phyloP scores from a whole-genome alignment of 257 asterid genomes.

The Ilex asprella region DNA sequence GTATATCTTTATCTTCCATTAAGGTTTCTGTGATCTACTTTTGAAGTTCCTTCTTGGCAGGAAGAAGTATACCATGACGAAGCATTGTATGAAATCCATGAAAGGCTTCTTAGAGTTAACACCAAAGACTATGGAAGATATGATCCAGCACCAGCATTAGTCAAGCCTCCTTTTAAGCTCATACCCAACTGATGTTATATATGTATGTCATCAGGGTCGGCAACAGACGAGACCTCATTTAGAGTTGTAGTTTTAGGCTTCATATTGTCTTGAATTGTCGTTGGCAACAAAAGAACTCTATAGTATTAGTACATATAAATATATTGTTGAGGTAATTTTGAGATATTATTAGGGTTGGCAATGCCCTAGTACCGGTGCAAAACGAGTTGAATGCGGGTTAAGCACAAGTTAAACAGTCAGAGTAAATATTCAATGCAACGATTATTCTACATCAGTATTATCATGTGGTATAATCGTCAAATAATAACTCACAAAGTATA shows the following conservation, averaged over 20 bases:
- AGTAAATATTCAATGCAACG: too few species aligned
- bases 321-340: constrained; percentile 1
- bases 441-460: too few species aligned
- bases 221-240: too few species aligned
- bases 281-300: not conserved
- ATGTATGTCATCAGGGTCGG: too few species aligned
- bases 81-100: constrained; percentile 33
- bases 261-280: not conserved
- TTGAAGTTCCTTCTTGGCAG: not conserved
- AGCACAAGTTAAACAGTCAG: too few species aligned
- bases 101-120: constrained; percentile 52
- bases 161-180: constrained; percentile 69
- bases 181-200: constrained; percentile 47
- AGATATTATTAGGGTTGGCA: not conserved
- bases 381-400: too few species aligned
- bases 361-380: too few species aligned
- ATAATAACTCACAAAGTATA: too few species aligned
- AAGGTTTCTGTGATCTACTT: too few species aligned
- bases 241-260: not conserved
- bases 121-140: constrained; percentile 68
- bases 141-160: constrained; percentile 68
- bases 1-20: too few species aligned
- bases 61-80: constrained; percentile 5
- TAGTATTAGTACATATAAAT: constrained; percentile 4
- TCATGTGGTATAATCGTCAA: too few species aligned